Conservation (phyloP, 139 green algal species). For the Tetraselmis chui region DNA sequence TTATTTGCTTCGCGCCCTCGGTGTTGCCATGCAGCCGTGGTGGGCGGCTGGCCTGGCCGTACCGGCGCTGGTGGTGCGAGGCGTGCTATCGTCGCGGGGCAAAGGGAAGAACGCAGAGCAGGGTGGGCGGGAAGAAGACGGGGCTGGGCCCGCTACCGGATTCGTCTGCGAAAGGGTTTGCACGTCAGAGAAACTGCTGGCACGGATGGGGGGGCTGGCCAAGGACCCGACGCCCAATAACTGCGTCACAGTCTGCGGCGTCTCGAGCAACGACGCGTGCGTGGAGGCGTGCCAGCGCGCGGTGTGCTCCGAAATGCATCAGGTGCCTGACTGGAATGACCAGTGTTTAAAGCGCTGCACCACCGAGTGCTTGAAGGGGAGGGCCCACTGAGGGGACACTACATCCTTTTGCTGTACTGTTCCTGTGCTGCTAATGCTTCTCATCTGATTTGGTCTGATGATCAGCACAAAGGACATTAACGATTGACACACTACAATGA, state of each 20-base stretch:
- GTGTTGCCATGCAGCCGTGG: slow-evolving; percentile 27
- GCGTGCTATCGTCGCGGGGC: slow-evolving; percentile 1
- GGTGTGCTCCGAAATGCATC: slow-evolving; percentile 81
- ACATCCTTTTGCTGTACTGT: background rate
- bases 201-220: slow-evolving; percentile 63
- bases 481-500: background rate
- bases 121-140: slow-evolving; percentile 13
- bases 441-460: background rate
- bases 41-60: slow-evolving; percentile 31
- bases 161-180: slow-evolving; percentile 95
- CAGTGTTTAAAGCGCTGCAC: slow-evolving; percentile 76
- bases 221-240: slow-evolving; percentile 81
- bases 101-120: slow-evolving; percentile 5
- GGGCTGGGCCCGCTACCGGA: slow-evolving; percentile 39
- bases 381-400: slow-evolving; percentile 5
- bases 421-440: background rate
- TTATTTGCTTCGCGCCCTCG: too few species aligned
- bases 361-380: slow-evolving; percentile 60
- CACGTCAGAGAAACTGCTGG: slow-evolving; percentile 74
- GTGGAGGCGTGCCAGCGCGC: slow-evolving; percentile 79
- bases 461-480: slow-evolving; percentile 10
- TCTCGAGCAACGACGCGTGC: slow-evolving; percentile 74
- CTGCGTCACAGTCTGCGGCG: slow-evolving; percentile 91
- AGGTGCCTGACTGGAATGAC: slow-evolving; percentile 94
- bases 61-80: slow-evolving; percentile 21